Base-by-base conservation (phyloP, 2,329 filamentous ascomycete genomes). In the Rhinocladiella similis region DNA sequence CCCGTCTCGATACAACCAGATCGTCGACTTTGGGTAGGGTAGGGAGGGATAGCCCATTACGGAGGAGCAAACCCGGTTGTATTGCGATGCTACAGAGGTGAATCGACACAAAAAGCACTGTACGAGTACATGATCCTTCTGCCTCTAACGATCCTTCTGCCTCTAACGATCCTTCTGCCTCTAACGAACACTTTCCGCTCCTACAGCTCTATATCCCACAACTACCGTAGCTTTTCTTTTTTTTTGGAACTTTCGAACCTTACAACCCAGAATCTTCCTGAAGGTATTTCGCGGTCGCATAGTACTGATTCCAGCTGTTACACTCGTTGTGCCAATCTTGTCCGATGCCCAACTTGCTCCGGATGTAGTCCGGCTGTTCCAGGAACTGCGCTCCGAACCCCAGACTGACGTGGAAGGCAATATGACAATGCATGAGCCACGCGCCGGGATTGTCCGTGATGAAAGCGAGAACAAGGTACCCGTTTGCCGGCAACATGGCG, bases 401-500 rank as follows among this genome's bases (percentile, higher is more conserved):
- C 1, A 83, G 83, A 0, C 80, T 73, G 53, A 90, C 76, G 67
- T 91, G 88, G 87, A 87, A 92, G 66, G 90, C 88, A 48, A 92
- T 87, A 68, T 92, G 89, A 71, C 89, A 92, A 72, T 91, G 88
- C 74, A 91, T 88, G 1, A 88, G 71, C 85, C 85, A 89, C 16
- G 88, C 76, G 36, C 82, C 74, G 0, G 74, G 74, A 48, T 76
- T 77, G 53, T 76, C 71, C 5, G 72, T 72, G 18, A 71, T 67
- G 60, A 80, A 79, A 0, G 76, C 67, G 6, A 93, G 65, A 5
- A 91, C 83, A 18, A 88, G 79, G 68, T 88, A 84, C 0, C 89
- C 87, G 19, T 83, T 78, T 0, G 86, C 85, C 10, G 80, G 80
- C 0, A 91, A 71, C 2, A 87, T 81, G 0, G 89, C 71, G 0